Conservation (phyloP, 495 filamentous ascomycete species). For the Penicillium flavigenum region DNA sequence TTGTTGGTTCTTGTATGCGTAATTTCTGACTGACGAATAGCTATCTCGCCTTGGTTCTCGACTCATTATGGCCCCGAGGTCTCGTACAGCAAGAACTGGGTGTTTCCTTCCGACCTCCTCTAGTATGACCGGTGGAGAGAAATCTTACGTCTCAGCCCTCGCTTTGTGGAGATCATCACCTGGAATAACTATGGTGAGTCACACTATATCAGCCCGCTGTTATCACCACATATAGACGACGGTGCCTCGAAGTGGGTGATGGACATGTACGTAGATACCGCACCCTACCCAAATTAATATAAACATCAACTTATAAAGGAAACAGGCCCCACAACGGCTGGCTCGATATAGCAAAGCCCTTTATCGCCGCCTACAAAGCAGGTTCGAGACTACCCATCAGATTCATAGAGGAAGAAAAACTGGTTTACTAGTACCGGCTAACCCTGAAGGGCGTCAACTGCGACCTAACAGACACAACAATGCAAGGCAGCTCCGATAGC, state of each 20-base stretch:
- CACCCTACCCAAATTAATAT: too few relatives aligned
- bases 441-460: slow-evolving; percentile 49
- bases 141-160: slow-evolving; percentile 50
- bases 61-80: slow-evolving; percentile 51
- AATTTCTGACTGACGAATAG: slow-evolving; percentile 18
- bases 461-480: slow-evolving; percentile 55
- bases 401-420: slow-evolving; percentile 52
- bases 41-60: slow-evolving; percentile 45
- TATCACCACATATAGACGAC: slow-evolving; percentile 55
- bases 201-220: slow-evolving; percentile 51
- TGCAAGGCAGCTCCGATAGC: slow-evolving; percentile 37
- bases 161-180: slow-evolving; percentile 63
- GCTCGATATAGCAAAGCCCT: slow-evolving; percentile 59
- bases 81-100: slow-evolving; percentile 60
- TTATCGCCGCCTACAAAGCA: slow-evolving; percentile 60
- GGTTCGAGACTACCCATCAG: slow-evolving; percentile 41
- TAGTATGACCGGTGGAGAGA: slow-evolving; percentile 60
- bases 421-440: slow-evolving; percentile 61
- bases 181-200: slow-evolving; percentile 73
- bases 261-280: slow-evolving; percentile 48
- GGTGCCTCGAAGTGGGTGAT: slow-evolving; percentile 62
- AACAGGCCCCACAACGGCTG: slow-evolving; percentile 55
- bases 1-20: neutral
- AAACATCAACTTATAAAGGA: neutral
- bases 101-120: slow-evolving; percentile 55